Base-by-base conservation (phyloP, 2,329 filamentous ascomycete genomes). In the Metarhizium guizhouense region DNA sequence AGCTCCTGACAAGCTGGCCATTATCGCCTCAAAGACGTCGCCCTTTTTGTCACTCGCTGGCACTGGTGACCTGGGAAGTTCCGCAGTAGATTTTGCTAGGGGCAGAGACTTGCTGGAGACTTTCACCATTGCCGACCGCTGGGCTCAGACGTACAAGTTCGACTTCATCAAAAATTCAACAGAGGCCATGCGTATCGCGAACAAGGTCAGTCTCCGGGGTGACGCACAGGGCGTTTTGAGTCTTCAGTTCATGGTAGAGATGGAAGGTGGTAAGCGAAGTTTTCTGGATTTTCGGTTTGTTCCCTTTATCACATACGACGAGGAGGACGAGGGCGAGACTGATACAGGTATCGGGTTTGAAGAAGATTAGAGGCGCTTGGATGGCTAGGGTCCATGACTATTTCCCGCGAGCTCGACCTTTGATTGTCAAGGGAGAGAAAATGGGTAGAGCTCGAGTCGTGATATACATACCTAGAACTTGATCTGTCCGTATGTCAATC, bases 231-330 rank as follows among this genome's bases (percentile, higher is more conserved):
- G 94, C 0, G 93, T 99, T 34, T 71, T 99, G 60, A 96, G 90
- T 70, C 74, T 97, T 68, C 94, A 99, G 67, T 96, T 97, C 65
- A 94, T 99, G 87, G 86, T 99, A 16, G 90, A 96, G 67, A 78
- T 92, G 47, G 90, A 94, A 59, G 81, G 81, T 6, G 80, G 81
- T 5, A 77, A 78, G 29, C 76, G 84, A 43, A 88, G 84, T 63
- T 95, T 93, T 71, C 78, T 94, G 29, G 88, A 94, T 69, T 95
- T 93, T 69, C 79, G 87, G 20, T 90, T 94, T 66, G 85, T 95
- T 56, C 89, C 90, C 16, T 85, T 84, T 54, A 76, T 79, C 16
- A 80, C 81, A 25, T 81, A 87, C 47, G 84, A 84, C 32, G 76
- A 77, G 5, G 52, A 56, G 11, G 77, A 76, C 4, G 72, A 72